Evolutionary conservation across 768 basidiomycete genomes (phyloP).

Genomic region (Dictyophora rubrovolvata): DNA sequence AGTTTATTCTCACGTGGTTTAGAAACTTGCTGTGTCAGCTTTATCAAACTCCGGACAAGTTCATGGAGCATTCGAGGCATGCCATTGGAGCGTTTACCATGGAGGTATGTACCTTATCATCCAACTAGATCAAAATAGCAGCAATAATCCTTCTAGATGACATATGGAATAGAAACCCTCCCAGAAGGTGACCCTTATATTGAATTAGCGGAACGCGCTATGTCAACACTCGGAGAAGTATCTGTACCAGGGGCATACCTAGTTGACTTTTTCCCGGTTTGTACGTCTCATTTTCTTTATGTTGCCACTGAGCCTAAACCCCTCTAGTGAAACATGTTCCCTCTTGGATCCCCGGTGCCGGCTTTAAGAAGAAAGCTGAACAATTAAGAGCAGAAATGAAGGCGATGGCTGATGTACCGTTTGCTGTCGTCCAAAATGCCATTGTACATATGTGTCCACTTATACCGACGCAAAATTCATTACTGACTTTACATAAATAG

Average conservation of each 20-base stretch:
- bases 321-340: slow-evolving; percentile 5
- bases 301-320: not conserved
- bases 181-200: slow-evolving; percentile 28
- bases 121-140: not conserved
- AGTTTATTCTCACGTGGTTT: not conserved
- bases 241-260: slow-evolving; percentile 22
- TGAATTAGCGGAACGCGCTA: slow-evolving; percentile 22
- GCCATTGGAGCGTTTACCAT: slow-evolving; percentile 27
- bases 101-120: slow-evolving; percentile 9
- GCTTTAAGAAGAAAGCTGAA: not conserved
- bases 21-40: slow-evolving; percentile 22
- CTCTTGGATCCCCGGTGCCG: not conserved
- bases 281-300: slow-evolving; percentile 10
- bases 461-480: no score
- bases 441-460: slow-evolving; percentile 17
- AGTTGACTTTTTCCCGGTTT: slow-evolving; percentile 23
- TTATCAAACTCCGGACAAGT: slow-evolving; percentile 28
- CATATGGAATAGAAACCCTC: slow-evolving; percentile 31
- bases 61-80: slow-evolving; percentile 26
- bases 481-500: not conserved
- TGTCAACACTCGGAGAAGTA: slow-evolving; percentile 17
- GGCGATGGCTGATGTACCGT: slow-evolving; percentile 23
- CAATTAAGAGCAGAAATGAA: slow-evolving; percentile 13
- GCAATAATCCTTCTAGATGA: slow-evolving; percentile 12
- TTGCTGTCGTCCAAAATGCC: slow-evolving; percentile 34